Conservation (phyloP, 352 stramenopile genomes). For the Phytophthora sp. region DNA sequence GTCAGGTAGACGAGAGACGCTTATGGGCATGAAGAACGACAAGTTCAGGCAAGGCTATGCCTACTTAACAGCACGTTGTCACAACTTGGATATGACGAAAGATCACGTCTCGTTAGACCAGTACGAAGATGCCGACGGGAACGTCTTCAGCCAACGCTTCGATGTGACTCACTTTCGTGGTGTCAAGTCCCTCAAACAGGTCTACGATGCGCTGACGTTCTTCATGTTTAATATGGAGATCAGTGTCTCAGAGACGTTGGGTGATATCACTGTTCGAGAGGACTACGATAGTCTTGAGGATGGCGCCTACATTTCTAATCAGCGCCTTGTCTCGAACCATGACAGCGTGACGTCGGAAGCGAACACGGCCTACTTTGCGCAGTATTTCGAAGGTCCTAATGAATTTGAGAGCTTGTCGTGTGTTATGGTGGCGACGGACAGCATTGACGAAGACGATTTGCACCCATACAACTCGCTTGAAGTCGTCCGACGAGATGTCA, state of each 20-base stretch:
- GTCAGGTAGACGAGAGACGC: conserved; percentile 22
- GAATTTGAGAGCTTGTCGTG: neutral
- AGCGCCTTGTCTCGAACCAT: conserved; percentile 21
- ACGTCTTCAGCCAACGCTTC: conserved; percentile 33
- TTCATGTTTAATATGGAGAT: conserved; percentile 47
- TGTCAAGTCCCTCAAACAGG: conserved; percentile 28
- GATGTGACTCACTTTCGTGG: conserved; percentile 38
- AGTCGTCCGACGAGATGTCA: conserved; percentile 25
- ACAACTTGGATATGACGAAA: neutral
- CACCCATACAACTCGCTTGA: conserved; percentile 25
- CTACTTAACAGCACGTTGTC: neutral
- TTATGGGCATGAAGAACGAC: conserved; percentile 37
- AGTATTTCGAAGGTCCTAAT: conserved; percentile 9
- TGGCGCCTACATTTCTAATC: conserved; percentile 18
- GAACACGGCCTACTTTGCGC: conserved; percentile 24
- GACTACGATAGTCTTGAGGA: conserved; percentile 23
- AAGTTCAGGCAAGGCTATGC: conserved; percentile 21
- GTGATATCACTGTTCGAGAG: conserved; percentile 42
- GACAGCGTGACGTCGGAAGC: conserved; percentile 24
- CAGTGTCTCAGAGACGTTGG: conserved; percentile 42
- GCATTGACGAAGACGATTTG: conserved; percentile 25
- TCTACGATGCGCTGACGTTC: conserved; percentile 38
- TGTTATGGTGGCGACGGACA: conserved; percentile 22
- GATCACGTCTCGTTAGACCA: conserved; percentile 25
- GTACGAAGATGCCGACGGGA: conserved; percentile 30